phyloP scores from a whole-genome alignment of 768 basidiomycete genomes.

The Suillus occidentalis region DNA sequence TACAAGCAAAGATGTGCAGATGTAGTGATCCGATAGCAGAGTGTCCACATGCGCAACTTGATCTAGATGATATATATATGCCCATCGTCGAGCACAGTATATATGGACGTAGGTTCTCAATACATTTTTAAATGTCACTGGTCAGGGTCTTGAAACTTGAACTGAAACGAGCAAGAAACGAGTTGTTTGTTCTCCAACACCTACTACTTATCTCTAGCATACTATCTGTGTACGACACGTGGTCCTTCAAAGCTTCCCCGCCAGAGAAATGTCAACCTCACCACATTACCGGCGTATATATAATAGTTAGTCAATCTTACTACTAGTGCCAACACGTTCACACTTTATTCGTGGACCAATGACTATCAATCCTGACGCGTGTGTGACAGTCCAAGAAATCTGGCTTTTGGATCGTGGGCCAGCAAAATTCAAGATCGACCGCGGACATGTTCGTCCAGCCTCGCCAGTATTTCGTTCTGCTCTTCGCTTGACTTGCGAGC shows the following conservation, averaged over 20 bases:
- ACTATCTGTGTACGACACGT: background rate
- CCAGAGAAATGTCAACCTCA: background rate
- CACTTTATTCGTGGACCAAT: background rate
- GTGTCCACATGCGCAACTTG: too few species aligned
- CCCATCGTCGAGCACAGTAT: too few species aligned
- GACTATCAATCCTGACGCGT: background rate
- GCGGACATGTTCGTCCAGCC: constrained; percentile 38
- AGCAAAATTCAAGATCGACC: constrained; percentile 3
- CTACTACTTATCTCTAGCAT: background rate
- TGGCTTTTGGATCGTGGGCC: background rate
- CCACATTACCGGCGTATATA: background rate
- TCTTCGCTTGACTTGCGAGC: constrained; percentile 42
- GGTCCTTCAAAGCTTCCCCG: too few species aligned
- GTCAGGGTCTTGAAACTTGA: background rate
- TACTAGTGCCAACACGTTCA: background rate
- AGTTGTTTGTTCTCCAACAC: background rate
- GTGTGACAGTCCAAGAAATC: background rate
- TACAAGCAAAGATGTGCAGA: too few species aligned
- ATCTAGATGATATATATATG: too few species aligned
- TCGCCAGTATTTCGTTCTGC: constrained; percentile 41
- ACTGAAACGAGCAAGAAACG: too few species aligned
- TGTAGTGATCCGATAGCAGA: too few species aligned
- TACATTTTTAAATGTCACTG: background rate
- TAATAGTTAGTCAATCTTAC: background rate
- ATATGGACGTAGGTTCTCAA: too few species aligned